phyloP scores from a whole-genome alignment of 1,139 yeast species.

The Pichia sp. region DNA sequence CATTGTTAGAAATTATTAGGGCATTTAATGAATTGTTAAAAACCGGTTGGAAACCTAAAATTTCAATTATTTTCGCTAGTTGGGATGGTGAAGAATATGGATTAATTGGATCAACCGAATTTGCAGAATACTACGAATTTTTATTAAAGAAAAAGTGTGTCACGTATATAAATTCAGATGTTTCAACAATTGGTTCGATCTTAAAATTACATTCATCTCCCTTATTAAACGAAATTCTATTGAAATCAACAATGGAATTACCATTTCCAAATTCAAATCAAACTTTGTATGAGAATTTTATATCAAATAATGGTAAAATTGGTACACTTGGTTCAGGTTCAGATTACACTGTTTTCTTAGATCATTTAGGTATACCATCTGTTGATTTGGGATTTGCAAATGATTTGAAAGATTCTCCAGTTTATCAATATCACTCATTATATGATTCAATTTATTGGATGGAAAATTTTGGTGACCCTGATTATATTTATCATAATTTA shows the following conservation, averaged over 20 bases:
- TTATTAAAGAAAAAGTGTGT: conserved; percentile 38
- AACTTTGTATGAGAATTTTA: conserved; percentile 56
- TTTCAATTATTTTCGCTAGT: conserved; percentile 54
- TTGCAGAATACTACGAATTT: conserved; percentile 49
- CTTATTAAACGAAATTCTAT: conserved; percentile 37
- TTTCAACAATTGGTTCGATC: conserved; percentile 47
- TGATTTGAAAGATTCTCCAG: conserved; percentile 34
- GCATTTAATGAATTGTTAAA: conserved; percentile 43
- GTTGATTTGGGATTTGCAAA: conserved; percentile 47
- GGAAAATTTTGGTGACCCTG: conserved; percentile 52
- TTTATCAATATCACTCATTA: conserved; percentile 65
- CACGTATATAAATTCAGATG: conserved; percentile 61
- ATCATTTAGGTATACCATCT: conserved; percentile 62
- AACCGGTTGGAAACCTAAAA: conserved; percentile 56
- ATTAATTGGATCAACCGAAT: conserved; percentile 61
- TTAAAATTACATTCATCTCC: conserved; percentile 48
- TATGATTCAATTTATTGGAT: conserved; percentile 68
- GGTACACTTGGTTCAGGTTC: conserved; percentile 57
- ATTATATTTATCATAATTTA: conserved; percentile 48
- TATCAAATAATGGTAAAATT: conserved; percentile 31
- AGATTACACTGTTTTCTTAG: conserved; percentile 62
- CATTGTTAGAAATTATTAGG: conserved; percentile 50
- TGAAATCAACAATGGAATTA: conserved; percentile 36
- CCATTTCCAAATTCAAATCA: conserved; percentile 40
- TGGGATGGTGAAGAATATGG: conserved; percentile 79